These are phyloP conservation scores for Lipomyces mesembrius DNA, from an alignment of 805 yeast genomes.

Conservation along the genomic window DNA sequence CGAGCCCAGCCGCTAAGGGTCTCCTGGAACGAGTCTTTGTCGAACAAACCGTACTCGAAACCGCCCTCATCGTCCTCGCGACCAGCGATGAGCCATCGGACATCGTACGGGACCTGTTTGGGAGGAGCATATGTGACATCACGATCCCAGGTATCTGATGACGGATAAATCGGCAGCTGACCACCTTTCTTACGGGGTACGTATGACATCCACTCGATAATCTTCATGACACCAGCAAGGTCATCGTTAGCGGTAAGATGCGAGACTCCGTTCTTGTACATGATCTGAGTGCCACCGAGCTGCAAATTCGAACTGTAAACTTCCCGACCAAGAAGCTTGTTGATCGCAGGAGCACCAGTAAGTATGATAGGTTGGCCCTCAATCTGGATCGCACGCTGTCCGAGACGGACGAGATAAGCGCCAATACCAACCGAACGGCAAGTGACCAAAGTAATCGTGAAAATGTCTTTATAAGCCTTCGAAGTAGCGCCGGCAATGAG, in stretches of 20 bases:
- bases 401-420: slow-evolving; percentile 96
- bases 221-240: slow-evolving; percentile 92
- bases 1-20: slow-evolving; percentile 98
- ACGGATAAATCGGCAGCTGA: slow-evolving; percentile 87
- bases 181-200: slow-evolving; percentile 87
- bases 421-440: slow-evolving; percentile 99
- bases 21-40: slow-evolving; percentile 91
- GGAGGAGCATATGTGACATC: slow-evolving; percentile 80
- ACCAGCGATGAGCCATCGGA: slow-evolving; percentile 93
- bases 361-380: slow-evolving; percentile 98
- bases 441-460: slow-evolving; percentile 97
- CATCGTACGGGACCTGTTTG: slow-evolving; percentile 78
- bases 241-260: slow-evolving; percentile 97
- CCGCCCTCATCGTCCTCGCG: slow-evolving; percentile 63
- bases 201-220: slow-evolving; percentile 93
- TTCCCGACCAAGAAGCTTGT: slow-evolving; percentile 94
- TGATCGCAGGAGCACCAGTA: slow-evolving; percentile 99
- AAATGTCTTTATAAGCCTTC: slow-evolving; percentile 95
- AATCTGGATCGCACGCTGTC: slow-evolving; percentile 98
- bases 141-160: slow-evolving; percentile 89
- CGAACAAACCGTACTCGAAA: slow-evolving; percentile 88
- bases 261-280: slow-evolving; percentile 98
- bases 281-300: slow-evolving; percentile 98
- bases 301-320: slow-evolving; percentile 96
- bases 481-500: slow-evolving; percentile 99